A percentile compares a stretch with the other conserved stretches of the same genome.
phyloP scores from a whole-genome alignment of 2,329 filamentous ascomycete genomes.

The Colletotrichum sp. region DNA sequence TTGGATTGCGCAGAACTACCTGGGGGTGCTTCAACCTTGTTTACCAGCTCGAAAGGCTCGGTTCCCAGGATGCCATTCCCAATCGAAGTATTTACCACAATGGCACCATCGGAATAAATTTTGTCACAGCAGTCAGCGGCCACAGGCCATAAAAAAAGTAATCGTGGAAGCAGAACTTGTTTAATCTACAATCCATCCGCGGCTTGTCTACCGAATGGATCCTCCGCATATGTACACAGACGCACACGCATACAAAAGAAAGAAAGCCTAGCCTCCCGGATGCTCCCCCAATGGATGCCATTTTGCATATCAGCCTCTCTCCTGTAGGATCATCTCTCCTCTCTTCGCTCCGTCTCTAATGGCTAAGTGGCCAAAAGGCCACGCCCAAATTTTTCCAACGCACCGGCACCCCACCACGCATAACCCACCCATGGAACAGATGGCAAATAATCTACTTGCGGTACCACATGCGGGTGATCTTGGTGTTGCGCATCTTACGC shows the following conservation, averaged over 20 bases:
- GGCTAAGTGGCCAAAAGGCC: neutral
- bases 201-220: constrained; percentile 16
- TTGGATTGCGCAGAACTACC: neutral
- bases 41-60: neutral
- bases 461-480: constrained; percentile 64
- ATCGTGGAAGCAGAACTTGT: constrained; percentile 14
- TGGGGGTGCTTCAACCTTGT: neutral
- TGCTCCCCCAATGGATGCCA: neutral
- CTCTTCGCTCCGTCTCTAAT: neutral
- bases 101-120: neutral
- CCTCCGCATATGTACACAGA: constrained; percentile 22
- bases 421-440: neutral
- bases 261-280: neutral
- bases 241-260: constrained; percentile 17
- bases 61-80: neutral
- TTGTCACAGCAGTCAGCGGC: neutral
- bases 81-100: neutral
- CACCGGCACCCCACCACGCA: neutral
- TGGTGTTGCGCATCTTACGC: constrained; percentile 73
- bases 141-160: neutral
- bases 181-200: constrained; percentile 22
- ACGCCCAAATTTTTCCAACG: neutral
- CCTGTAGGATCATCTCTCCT: neutral
- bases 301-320: neutral
- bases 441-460: constrained; percentile 48